Base-by-base conservation (phyloP, 306 rosid species). In the Cajanus cajan region DNA sequence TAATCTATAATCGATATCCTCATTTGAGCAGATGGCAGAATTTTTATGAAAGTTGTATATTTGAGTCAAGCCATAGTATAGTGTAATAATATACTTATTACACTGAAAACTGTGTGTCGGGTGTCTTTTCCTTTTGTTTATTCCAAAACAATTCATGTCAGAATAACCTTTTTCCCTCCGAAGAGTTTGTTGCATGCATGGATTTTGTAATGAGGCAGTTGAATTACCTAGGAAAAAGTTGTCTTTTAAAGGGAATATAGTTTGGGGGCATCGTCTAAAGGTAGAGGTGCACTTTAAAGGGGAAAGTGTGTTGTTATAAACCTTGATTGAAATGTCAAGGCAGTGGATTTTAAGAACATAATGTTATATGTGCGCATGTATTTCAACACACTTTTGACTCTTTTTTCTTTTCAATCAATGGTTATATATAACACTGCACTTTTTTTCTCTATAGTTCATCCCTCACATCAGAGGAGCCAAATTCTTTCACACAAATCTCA, bases 41-140 rank as follows among this genome's bases (percentile, higher is more conserved):
- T 79, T 74, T 69, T 54, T 39, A 34, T 85, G 48, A 22, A 25
- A 54, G 70, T 61, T 68, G 25, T 64, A 14, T 40, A 58, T 75
- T 66, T 41, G 39, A 69, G 68, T 43, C 62, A 21, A 75, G 41
- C 58, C 33, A 36, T 24, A 18, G 16, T 59, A 16, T 44, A 5
- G 16, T 39, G 31, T 3, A 33, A 48, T 65, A 75, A 10, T 55
- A 22, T 21, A 18, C 21, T 40, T 40, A 22, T 57, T 65, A 71
- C 8, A 36, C 58, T 48, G 4, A 5, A 25, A 65, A 40, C 66
- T 55, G 51, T 1, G 28, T 68, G 6, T 9, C 40, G 31, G 74
- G 37, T 84, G 33, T 22, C 21, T 31, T 5, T 48, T 73, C 22
- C 72, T 83, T 68, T 59, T 65, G 57, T 48, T 66, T 72, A 5